Evolutionary conservation across 371 early-diverging fungal species (phyloP).

Genomic region (Dinochytrium kinnereticum): DNA sequence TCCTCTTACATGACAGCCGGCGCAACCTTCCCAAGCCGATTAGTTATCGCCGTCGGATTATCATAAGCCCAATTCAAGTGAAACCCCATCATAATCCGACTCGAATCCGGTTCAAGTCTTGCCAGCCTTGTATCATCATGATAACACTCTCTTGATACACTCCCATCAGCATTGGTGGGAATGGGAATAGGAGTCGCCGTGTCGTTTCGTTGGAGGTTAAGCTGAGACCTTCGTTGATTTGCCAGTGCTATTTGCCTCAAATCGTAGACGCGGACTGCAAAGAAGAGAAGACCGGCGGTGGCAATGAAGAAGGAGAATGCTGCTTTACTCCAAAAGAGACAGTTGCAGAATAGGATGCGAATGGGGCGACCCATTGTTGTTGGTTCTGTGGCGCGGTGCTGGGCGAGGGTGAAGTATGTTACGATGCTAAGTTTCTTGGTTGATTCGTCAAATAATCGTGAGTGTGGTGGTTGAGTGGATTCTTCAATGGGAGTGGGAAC

Average conservation of each 20-base stretch:
- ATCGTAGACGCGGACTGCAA: slow-evolving; percentile 32
- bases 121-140: slow-evolving; percentile 8
- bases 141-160: not conserved
- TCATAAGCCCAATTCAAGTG: slow-evolving; percentile 38
- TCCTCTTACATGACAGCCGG: slow-evolving; percentile 32
- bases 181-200: not conserved
- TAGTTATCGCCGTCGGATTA: slow-evolving; percentile 18
- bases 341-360: slow-evolving; percentile 29
- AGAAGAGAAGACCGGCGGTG: slow-evolving; percentile 28
- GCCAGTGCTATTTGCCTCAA: slow-evolving; percentile 20
- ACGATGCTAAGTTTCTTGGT: no score
- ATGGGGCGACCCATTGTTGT: not conserved
- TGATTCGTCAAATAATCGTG: no score
- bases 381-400: no score
- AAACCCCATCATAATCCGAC: slow-evolving; percentile 36
- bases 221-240: not conserved
- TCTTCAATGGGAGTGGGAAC: no score
- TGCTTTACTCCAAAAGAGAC: slow-evolving; percentile 47
- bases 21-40: slow-evolving; percentile 15
- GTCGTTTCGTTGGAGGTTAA: not conserved
- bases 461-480: no score
- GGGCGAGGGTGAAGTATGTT: no score
- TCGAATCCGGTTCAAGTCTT: slow-evolving; percentile 28
- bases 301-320: slow-evolving; percentile 33
- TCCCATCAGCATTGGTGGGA: slow-evolving; percentile 3